phyloP scores from a whole-genome alignment of 352 stramenopile genomes.

The Globisporangium barbulae region DNA sequence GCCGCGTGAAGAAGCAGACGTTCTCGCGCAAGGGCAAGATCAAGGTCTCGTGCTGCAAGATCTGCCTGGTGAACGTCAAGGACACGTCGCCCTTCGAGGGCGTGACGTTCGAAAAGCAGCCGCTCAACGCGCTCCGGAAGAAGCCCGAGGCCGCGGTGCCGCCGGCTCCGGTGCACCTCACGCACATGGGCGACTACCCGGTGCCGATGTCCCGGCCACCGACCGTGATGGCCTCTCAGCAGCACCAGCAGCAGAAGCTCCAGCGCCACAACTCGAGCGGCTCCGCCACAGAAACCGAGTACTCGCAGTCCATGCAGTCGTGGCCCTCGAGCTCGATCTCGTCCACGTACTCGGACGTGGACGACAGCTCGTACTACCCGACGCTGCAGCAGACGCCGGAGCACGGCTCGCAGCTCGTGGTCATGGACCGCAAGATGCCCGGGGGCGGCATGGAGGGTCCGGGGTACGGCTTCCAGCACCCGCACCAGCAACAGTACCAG shows the following conservation, averaged over 20 bases:
- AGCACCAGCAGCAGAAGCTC: constrained; percentile 23
- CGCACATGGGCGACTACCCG: background rate
- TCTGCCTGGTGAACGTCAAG: constrained; percentile 65
- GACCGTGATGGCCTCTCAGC: constrained; percentile 9
- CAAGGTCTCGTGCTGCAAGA: constrained; percentile 71
- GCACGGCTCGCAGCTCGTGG: constrained; percentile 18
- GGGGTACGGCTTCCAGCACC: constrained; percentile 13
- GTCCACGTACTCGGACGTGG: constrained; percentile 48
- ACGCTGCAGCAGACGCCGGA: constrained; percentile 14
- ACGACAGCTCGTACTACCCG: constrained; percentile 33
- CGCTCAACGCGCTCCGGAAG: constrained; percentile 29
- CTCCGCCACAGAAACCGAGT: constrained; percentile 53
- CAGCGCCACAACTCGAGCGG: constrained; percentile 23
- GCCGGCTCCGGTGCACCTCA: constrained; percentile 1
- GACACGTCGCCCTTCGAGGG: constrained; percentile 66
- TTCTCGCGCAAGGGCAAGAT: constrained; percentile 54
- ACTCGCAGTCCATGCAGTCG: constrained; percentile 53
- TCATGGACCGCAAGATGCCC: constrained; percentile 46
- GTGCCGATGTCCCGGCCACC: background rate
- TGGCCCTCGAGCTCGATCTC: constrained; percentile 54
- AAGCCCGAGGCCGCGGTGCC: background rate
- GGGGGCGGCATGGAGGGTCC: constrained; percentile 24
- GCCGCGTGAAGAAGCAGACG: constrained; percentile 56
- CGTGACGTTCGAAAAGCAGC: constrained; percentile 37
- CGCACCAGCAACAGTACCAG: constrained; percentile 13